Evolutionary conservation across 768 basidiomycete genomes (phyloP).

Genomic region (Mrakia hoshinonis): DNA sequence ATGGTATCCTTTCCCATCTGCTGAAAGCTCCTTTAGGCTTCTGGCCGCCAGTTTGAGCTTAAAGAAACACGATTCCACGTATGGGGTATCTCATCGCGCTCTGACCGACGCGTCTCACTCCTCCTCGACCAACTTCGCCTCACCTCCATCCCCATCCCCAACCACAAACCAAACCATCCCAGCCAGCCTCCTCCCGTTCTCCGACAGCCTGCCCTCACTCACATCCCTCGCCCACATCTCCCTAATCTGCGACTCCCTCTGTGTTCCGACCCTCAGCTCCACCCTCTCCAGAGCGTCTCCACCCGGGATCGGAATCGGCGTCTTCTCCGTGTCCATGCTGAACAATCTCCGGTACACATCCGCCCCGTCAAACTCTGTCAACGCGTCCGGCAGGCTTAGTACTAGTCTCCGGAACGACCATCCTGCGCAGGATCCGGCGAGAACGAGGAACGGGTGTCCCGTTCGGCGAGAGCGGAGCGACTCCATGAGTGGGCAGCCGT

Average conservation of each 20-base stretch:
- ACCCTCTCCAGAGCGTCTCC: background rate
- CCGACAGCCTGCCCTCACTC: background rate
- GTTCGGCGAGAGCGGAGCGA: background rate
- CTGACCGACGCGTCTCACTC: too few species aligned
- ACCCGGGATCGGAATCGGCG: too few species aligned
- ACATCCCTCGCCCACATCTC: background rate
- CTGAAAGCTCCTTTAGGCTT: too few species aligned
- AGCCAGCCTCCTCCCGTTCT: background rate
- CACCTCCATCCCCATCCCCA: too few species aligned
- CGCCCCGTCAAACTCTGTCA: background rate
- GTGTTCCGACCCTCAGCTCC: background rate
- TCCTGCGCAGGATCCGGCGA: background rate
- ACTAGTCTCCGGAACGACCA: background rate
- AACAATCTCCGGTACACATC: background rate
- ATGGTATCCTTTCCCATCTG: too few species aligned
- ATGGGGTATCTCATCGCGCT: too few species aligned
- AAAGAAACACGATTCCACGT: too few species aligned
- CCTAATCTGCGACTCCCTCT: background rate
- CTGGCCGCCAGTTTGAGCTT: too few species aligned
- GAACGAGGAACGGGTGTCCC: background rate
- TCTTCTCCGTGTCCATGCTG: background rate
- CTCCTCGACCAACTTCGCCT: too few species aligned
- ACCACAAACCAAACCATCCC: background rate
- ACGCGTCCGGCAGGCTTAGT: background rate
- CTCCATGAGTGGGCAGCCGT: background rate